These are phyloP conservation scores for Lasiosphaeris hirsuta DNA, from an alignment of 495 filamentous ascomycete genomes.

Conservation along the genomic window DNA sequence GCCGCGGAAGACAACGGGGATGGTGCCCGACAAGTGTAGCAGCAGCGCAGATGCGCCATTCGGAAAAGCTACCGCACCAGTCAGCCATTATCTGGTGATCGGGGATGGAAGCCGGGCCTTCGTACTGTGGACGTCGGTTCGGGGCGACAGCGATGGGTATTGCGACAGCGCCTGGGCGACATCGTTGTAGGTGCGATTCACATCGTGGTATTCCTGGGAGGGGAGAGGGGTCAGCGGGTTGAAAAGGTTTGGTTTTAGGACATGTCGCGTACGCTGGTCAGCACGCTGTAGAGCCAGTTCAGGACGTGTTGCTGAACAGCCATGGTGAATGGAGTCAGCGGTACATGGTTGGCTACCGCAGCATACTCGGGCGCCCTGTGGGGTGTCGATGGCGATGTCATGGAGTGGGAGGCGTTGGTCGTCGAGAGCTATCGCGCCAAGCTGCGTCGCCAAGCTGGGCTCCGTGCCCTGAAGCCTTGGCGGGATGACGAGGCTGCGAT, in stretches of 20 bases:
- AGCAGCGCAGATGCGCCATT: constrained; percentile 84
- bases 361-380: constrained; percentile 9
- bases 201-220: constrained; percentile 82
- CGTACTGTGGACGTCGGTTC: constrained; percentile 95
- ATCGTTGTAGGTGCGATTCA: constrained; percentile 88
- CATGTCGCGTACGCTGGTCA: constrained; percentile 65
- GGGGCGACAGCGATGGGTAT: constrained; percentile 80
- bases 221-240: constrained; percentile 13
- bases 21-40: constrained; percentile 77
- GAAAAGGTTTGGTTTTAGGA: too few relatives aligned
- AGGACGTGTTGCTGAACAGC: constrained; percentile 82
- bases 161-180: constrained; percentile 77
- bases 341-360: constrained; percentile 12
- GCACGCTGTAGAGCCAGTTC: constrained; percentile 90
- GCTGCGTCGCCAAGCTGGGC: not conserved
- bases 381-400: not conserved
- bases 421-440: not conserved
- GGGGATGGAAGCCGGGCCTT: not conserved
- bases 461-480: constrained; percentile 12
- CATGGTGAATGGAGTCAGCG: constrained; percentile 50
- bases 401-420: not conserved
- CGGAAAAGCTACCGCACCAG: constrained; percentile 67
- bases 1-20: constrained; percentile 86
- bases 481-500: constrained; percentile 16
- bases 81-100: not conserved